These are phyloP conservation scores for Teunomyces pallodes DNA, from an alignment of 805 yeast genomes.

Conservation along the genomic window DNA sequence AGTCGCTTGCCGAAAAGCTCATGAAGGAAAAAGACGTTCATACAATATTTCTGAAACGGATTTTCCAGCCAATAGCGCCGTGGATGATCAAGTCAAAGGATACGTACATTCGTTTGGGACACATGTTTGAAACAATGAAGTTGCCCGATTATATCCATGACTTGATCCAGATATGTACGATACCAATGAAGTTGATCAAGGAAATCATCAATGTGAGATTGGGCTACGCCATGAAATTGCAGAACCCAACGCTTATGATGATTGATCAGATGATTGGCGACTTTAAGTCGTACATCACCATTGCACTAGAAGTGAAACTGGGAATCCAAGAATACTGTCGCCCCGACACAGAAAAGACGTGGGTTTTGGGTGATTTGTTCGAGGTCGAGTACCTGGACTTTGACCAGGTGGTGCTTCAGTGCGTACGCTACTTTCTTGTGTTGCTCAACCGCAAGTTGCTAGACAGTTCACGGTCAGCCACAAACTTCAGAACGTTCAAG, in stretches of 20 bases:
- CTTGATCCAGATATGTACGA: constrained; percentile 61
- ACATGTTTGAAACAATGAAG: constrained; percentile 62
- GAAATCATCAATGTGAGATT: constrained; percentile 75
- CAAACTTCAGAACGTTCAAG: constrained; percentile 76
- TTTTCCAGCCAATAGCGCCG: constrained; percentile 69
- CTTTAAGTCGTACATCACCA: constrained; percentile 69
- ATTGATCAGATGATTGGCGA: constrained; percentile 92
- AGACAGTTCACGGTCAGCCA: constrained; percentile 63
- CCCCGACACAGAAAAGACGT: constrained; percentile 54
- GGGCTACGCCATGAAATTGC: constrained; percentile 71
- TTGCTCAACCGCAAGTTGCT: constrained; percentile 73
- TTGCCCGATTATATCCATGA: constrained; percentile 70
- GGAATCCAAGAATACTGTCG: constrained; percentile 59
- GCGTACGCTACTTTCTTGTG: constrained; percentile 68
- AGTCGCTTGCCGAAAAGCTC: constrained; percentile 77
- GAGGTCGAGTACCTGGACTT: constrained; percentile 50
- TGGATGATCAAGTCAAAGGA: constrained; percentile 79
- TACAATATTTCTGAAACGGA: constrained; percentile 64
- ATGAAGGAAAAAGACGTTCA: constrained; percentile 78
- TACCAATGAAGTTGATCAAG: constrained; percentile 77
- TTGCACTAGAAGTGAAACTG: constrained; percentile 73
- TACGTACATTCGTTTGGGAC: constrained; percentile 62
- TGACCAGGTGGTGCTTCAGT: constrained; percentile 68
- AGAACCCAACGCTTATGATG: constrained; percentile 90
- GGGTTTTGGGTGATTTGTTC: constrained; percentile 67